Evolutionary conservation across 331 rosid genomes (phyloP).

Genomic region (Dryas integrifolia): DNA sequence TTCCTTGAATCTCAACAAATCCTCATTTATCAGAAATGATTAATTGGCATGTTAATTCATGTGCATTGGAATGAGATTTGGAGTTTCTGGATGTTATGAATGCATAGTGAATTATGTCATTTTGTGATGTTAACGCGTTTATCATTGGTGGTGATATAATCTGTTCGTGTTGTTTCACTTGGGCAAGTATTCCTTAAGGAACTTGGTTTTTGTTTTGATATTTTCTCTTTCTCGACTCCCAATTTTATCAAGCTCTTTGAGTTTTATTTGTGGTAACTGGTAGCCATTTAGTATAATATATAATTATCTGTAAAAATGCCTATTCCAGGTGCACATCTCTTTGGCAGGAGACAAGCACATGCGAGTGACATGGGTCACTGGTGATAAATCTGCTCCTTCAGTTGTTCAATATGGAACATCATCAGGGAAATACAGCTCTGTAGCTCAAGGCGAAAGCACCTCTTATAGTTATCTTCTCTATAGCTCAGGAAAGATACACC

Average conservation of each 20-base stretch:
- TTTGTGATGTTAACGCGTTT: neutral
- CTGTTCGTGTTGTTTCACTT: neutral
- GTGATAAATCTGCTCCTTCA: conserved; percentile 63
- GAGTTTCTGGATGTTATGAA: neutral
- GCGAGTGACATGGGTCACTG: conserved; percentile 74
- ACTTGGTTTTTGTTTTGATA: neutral
- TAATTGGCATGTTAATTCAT: neutral
- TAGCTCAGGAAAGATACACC: conserved; percentile 87
- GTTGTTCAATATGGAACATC: conserved; percentile 76
- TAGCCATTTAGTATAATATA: conserved; percentile 1
- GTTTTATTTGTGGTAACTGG: neutral
- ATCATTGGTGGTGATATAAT: neutral
- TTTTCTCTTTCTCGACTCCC: neutral
- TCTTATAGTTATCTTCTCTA: conserved; percentile 65
- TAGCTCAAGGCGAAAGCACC: conserved; percentile 69
- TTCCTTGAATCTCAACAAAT: neutral
- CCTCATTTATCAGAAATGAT: neutral
- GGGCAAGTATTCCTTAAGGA: neutral
- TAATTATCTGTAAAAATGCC: conserved; percentile 16
- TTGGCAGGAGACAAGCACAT: conserved; percentile 76
- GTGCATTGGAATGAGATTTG: neutral
- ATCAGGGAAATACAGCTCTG: conserved; percentile 51
- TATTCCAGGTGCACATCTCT: conserved; percentile 79
- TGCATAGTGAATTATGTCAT: neutral
- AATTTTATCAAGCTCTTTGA: neutral